Evolutionary conservation across 2,329 filamentous ascomycete genomes (phyloP), one percentile per base, ranked within the genome.

Genomic region (Neurospora sp.): DNA sequence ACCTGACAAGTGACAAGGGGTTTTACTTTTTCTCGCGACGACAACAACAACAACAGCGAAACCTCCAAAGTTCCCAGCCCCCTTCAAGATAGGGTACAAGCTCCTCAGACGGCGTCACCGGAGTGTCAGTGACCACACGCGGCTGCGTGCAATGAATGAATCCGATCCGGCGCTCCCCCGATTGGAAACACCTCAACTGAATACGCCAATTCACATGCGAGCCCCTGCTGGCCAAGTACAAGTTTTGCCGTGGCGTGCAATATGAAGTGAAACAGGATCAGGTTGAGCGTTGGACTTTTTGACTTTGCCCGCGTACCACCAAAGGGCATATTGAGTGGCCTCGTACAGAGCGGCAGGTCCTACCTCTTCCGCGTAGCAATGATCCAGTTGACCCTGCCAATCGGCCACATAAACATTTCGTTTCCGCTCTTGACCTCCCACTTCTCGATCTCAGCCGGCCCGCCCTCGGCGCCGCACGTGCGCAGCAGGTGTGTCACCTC

Each of bases 401-500:
- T 80, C 4, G 85, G 85, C 81, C 83, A 86, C 71, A 87, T 77
- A 73, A 86, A 83, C 71, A 74, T 77, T 71, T 82, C 78, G 17
- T 77, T 79, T 2, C 85, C 86, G 72, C 82, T 85, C 71, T 76
- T 78, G 11, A 88, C 74, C 76, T 82, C 81, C 86, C 86, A 87
- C n/a, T 75, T 75, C 3, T 46, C 68, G 38, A 75, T 73, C 69
- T 76, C 75, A 0, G 75, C 78, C 42, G 79, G 78, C 38, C 72
- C 75, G 1, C 72, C 75, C 17, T 81, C 78, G 2, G 81, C 83
- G 11, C 82, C 84, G 75, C 85, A 87, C 4, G 81, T 81, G 69
- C 84, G 82, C 72, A 93, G 78, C 73, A 93, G 77, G 0, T 77
- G 76, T 77, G 89, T 81, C 5, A 92, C 85, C 79, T 93, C 91